These are phyloP conservation scores for Sclerotinia nivalis DNA, from an alignment of 2,329 filamentous ascomycete species.

Conservation along the genomic window DNA sequence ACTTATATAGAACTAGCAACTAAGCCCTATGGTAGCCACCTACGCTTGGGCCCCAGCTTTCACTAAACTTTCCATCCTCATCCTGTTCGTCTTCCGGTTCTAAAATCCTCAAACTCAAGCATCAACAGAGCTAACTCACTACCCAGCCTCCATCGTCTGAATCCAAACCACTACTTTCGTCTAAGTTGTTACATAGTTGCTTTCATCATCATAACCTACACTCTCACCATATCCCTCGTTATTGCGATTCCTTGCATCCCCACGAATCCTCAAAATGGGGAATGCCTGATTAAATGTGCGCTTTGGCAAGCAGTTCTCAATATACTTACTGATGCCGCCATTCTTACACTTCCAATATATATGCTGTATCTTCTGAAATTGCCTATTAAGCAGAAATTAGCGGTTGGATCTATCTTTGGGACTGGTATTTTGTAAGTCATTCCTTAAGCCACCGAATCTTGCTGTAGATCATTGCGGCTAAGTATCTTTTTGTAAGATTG, in stretches of 20 bases:
- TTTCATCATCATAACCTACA: neutral
- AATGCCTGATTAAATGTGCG: neutral
- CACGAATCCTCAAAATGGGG: neutral
- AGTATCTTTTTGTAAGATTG: neutral
- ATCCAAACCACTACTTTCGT: constrained; percentile 1
- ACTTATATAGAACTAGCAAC: neutral
- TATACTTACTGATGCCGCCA: constrained; percentile 2
- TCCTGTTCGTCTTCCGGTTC: neutral
- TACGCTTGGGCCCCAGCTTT: constrained; percentile 7
- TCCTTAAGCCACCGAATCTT: too few relatives aligned
- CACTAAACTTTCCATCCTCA: constrained; percentile 2
- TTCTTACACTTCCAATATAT: neutral
- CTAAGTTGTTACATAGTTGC: neutral
- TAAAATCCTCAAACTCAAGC: too few relatives aligned
- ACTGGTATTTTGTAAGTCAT: constrained; percentile 7
- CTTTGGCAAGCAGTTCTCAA: constrained; percentile 9
- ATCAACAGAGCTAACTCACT: neutral
- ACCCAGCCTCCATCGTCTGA: neutral
- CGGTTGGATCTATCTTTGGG: neutral
- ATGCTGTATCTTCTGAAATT: neutral
- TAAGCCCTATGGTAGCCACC: constrained; percentile 4
- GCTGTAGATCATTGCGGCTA: too few relatives aligned
- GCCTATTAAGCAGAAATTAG: neutral
- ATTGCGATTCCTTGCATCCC: neutral
- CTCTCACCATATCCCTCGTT: constrained; percentile 1